Evolutionary conservation across 495 filamentous ascomycete species (phyloP).

Genomic region (Neurospora sp.): DNA sequence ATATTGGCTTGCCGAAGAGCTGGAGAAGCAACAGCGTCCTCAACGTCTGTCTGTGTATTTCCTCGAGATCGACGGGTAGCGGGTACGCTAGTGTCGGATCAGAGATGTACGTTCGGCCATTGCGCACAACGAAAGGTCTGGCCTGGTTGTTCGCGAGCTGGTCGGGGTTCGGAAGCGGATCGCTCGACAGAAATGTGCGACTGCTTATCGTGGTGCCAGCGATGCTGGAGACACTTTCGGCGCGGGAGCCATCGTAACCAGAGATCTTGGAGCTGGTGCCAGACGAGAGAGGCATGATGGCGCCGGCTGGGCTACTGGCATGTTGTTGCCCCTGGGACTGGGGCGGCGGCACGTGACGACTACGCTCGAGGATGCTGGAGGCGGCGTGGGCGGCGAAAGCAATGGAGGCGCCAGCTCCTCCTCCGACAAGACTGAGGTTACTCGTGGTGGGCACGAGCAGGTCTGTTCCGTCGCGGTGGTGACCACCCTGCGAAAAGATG

Average conservation of each 20-base stretch:
- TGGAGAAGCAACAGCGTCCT: conserved; percentile 71
- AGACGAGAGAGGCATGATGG: conserved; percentile 28
- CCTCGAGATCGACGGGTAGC: conserved; percentile 76
- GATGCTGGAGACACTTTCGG: conserved; percentile 31
- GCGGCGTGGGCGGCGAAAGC: conserved; percentile 5
- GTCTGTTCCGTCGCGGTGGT: not conserved
- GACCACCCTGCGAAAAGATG: conserved; percentile 4
- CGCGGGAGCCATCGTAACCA: conserved; percentile 16
- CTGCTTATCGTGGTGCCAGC: conserved; percentile 26
- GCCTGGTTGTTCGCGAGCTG: conserved; percentile 25
- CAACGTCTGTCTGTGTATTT: conserved; percentile 79
- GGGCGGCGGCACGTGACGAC: not conserved
- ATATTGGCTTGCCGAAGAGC: conserved; percentile 71
- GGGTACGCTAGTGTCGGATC: conserved; percentile 69
- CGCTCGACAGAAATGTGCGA: conserved; percentile 26
- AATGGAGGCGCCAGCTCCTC: conserved; percentile 4
- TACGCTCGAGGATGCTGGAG: conserved; percentile 16
- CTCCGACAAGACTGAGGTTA: conserved; percentile 8
- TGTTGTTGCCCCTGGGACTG: conserved; percentile 18
- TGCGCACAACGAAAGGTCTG: conserved; percentile 58
- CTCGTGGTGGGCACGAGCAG: conserved; percentile 4
- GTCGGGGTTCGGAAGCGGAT: conserved; percentile 15
- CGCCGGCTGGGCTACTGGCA: conserved; percentile 10
- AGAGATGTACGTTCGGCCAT: conserved; percentile 73
- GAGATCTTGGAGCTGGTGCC: conserved; percentile 15